phyloP scores from a whole-genome alignment of 768 basidiomycete species.

The Termitomyces sp. region DNA sequence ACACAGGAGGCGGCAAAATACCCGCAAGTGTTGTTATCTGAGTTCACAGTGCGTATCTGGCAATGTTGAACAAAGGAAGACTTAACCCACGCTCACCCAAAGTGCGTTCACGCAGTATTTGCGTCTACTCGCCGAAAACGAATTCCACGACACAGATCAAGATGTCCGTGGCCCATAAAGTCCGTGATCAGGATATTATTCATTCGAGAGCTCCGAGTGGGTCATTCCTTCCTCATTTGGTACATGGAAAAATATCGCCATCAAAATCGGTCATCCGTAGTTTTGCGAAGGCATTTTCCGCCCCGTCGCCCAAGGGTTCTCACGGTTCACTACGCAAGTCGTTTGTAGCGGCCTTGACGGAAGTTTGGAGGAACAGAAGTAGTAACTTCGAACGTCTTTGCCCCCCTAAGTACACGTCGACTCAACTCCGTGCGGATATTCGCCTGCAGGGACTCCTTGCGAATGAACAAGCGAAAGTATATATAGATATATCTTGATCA shows the following conservation, averaged over 20 bases:
- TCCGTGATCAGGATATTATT: neutral
- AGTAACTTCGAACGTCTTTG: neutral
- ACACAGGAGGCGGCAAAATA: neutral
- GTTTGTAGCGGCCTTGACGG: neutral
- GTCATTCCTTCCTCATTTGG: neutral
- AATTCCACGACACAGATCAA: neutral
- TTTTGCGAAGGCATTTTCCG: neutral
- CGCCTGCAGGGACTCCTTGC: neutral
- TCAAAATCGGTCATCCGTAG: neutral
- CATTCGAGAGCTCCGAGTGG: neutral
- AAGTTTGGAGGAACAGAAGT: neutral
- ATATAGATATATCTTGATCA: neutral
- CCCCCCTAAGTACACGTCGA: neutral
- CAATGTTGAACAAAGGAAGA: neutral
- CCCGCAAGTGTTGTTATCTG: neutral
- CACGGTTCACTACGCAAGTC: neutral
- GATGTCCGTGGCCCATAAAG: no score
- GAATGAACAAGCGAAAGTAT: neutral
- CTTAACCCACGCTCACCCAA: neutral
- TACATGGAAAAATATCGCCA: neutral
- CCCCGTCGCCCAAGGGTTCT: neutral
- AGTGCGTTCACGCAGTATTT: neutral
- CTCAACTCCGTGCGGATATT: neutral
- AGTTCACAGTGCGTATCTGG: neutral
- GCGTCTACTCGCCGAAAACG: neutral